Conservation (phyloP, 306 rosid genomes). For the Hippophae gyantsensis region DNA sequence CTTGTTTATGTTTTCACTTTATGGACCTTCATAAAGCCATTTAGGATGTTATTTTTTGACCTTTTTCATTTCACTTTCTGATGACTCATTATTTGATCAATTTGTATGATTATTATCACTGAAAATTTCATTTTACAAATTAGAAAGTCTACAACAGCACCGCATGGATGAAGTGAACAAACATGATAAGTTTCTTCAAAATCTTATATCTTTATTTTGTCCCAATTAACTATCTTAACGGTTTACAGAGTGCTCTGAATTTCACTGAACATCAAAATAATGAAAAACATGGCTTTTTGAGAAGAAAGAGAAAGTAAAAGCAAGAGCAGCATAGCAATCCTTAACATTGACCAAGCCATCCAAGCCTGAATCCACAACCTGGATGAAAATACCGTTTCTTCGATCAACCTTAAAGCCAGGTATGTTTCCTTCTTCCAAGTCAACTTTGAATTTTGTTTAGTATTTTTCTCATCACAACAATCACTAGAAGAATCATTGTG, state of each 20-base stretch:
- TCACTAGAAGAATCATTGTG: not conserved
- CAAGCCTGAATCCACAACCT: conserved; percentile 1
- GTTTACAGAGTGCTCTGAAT: conserved; percentile 1
- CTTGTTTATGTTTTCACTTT: not conserved
- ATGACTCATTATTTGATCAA: too few relatives aligned
- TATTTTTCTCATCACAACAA: not conserved
- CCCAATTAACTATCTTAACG: not conserved
- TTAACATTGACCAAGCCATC: conserved; percentile 15
- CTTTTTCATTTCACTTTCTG: too few relatives aligned
- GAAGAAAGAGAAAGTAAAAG: conserved; percentile 14
- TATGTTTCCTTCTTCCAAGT: conserved; percentile 1
- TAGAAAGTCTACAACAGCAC: not conserved
- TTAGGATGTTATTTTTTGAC: not conserved
- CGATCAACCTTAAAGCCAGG: not conserved
- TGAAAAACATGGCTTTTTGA: conserved; percentile 8
- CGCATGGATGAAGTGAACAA: not conserved
- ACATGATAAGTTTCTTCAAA: not conserved
- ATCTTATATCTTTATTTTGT: not conserved
- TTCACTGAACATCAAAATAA: conserved; percentile 11
- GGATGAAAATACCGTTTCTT: conserved; percentile 2
- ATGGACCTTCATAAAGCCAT: not conserved
- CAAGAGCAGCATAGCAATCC: conserved; percentile 19
- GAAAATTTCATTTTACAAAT: not conserved
- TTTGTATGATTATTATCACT: too few relatives aligned
- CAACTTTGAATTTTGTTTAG: not conserved